Base-by-base conservation (phyloP, 371 early-diverging fungal species). In the Mucor indicus region DNA sequence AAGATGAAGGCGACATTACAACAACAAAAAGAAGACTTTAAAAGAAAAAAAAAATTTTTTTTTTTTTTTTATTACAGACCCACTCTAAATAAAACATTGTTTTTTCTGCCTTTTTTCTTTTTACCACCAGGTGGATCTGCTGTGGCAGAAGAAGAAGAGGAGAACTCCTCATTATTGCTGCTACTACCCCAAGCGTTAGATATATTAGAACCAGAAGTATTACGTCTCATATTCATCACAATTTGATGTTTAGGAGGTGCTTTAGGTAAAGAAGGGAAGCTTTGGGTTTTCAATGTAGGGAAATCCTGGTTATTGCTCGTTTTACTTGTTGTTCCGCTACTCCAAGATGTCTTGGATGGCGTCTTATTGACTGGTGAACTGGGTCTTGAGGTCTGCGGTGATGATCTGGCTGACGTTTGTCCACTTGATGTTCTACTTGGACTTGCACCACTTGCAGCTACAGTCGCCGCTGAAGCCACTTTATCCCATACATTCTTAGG, bases 41-140 rank as follows among this genome's bases (percentile, higher is more conserved):
- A 32, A 40, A 24, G 23, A 23, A 36, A 37, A 33, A 47, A 53
- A 42, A 21, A 27, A 17, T 38, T 35, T 48, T 17, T 16, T 27
- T 15, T n/a, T n/a, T 12, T 30, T 42, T 13, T 25, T 35, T 35
- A 16, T 50, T 65, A 73, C 48, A 72, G 60, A 15, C 83, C 83
- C 30, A 83, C 81, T 48, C 80, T 75, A 43, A 83, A 72, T 40
- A 83, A 57, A 12, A 79, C 69, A 50, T 80, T 73, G 49, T 80
- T 76, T 56, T 81, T 78, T 58, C 75, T 75, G 15, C 76, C 72
- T 62, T 80, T 80, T 39, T 75, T 77, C 33, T 76, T 64, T 61
- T 47, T 22, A 35, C 11, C 29, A 45, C 55, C 27, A 22, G 22
- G 5, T 54, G 55, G 17, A 43, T 44, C 5, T 42, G 49, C 22